Conservation (phyloP, 108 stramenopile species). For the Nannochloropsis salina region DNA sequence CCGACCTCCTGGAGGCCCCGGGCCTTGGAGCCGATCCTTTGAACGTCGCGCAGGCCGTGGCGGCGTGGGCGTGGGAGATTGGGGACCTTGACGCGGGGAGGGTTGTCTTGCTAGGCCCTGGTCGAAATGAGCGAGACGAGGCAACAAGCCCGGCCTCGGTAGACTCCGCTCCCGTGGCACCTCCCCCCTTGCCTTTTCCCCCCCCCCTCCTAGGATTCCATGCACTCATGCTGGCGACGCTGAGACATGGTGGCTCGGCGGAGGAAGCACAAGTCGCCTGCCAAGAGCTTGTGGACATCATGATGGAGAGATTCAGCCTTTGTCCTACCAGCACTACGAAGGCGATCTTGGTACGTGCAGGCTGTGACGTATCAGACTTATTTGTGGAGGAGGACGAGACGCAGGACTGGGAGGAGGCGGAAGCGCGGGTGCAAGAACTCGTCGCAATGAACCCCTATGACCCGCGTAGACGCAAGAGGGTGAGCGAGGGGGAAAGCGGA, state of each 20-base stretch:
- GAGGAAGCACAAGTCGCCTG: not conserved
- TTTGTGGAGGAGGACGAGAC: not conserved
- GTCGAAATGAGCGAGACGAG: not conserved
- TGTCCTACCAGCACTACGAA: not conserved
- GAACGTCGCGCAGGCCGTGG: constrained; percentile 6
- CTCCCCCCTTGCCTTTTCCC: no score
- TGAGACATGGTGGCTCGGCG: not conserved
- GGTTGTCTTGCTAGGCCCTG: not conserved
- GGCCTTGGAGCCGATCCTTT: not conserved
- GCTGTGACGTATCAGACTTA: not conserved
- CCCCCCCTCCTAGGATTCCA: not conserved
- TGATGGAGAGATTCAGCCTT: not conserved
- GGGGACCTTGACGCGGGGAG: not conserved
- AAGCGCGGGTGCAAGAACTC: not conserved
- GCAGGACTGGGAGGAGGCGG: not conserved
- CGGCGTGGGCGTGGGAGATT: not conserved
- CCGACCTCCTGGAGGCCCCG: not conserved
- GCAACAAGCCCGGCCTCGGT: not conserved
- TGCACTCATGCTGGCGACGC: not conserved
- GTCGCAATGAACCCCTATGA: not conserved
- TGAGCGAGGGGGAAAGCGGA: not conserved
- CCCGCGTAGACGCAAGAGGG: not conserved
- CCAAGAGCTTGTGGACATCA: not conserved
- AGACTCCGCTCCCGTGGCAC: not conserved
- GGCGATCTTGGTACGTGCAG: not conserved